phyloP scores from a whole-genome alignment of 768 basidiomycete genomes.

The Kwoniella bestiolae region DNA sequence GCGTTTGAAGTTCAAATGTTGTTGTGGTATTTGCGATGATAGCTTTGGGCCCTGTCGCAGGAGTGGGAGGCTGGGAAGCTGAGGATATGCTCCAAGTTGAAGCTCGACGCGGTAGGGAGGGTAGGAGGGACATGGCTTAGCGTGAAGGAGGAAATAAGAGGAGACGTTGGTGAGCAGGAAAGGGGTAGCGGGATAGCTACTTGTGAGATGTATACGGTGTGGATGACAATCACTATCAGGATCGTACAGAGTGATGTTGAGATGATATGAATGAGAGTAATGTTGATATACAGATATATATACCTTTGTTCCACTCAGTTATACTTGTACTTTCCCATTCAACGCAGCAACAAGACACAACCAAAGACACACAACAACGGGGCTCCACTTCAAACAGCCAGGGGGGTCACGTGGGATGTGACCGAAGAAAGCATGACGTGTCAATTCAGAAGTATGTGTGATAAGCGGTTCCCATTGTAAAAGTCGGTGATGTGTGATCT shows the following conservation, averaged over 20 bases:
- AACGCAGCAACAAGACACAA: not conserved
- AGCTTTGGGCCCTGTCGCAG: slow-evolving; percentile 4
- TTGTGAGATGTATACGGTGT: not conserved
- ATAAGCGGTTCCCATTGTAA: not conserved
- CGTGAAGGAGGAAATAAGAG: not conserved
- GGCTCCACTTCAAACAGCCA: not conserved
- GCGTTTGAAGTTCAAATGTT: slow-evolving; percentile 14
- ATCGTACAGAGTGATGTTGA: not conserved
- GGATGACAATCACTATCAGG: too few relatives aligned
- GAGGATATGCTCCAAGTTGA: slow-evolving; percentile 18
- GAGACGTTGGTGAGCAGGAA: not conserved
- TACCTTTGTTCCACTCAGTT: slow-evolving; percentile 2
- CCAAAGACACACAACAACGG: not conserved
- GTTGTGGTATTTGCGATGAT: not conserved
- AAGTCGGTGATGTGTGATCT: too few relatives aligned
- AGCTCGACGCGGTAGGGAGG: slow-evolving; percentile 12
- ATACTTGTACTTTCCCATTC: not conserved
- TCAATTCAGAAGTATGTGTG: not conserved
- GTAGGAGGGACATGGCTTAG: slow-evolving; percentile 13
- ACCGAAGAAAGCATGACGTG: not conserved
- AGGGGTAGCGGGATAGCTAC: not conserved
- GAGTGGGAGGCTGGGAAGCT: slow-evolving; percentile 18
- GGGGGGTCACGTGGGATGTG: not conserved
- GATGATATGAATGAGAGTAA: not conserved
- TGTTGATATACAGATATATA: not conserved